These are phyloP conservation scores for Phaseolus lunatus DNA, from an alignment of 306 rosid genomes.

Conservation along the genomic window DNA sequence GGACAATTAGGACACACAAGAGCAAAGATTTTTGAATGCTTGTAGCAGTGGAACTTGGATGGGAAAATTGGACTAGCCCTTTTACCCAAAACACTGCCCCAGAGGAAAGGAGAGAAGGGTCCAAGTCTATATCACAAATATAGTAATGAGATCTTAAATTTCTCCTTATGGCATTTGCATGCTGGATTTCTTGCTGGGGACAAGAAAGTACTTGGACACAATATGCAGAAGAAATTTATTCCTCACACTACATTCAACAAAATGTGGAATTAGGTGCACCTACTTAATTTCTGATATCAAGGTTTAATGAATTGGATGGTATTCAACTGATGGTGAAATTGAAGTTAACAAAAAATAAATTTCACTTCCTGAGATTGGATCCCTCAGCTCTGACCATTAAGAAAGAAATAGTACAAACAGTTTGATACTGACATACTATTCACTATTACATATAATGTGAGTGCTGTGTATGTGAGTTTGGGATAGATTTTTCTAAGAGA, in stretches of 20 bases:
- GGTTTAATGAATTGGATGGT: not conserved
- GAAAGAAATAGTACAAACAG: conserved; percentile 1
- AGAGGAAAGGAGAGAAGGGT: conserved; percentile 37
- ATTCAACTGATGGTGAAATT: conserved; percentile 21
- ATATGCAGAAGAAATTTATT: conserved; percentile 32
- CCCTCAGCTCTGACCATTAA: not conserved
- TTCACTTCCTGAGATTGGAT: not conserved
- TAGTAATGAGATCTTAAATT: conserved; percentile 42
- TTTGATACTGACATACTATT: not conserved
- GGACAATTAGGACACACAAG: conserved; percentile 19
- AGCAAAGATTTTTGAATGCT: conserved; percentile 35
- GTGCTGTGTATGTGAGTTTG: not conserved
- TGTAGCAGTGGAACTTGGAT: conserved; percentile 3
- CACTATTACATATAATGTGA: not conserved
- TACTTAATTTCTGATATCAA: conserved; percentile 38
- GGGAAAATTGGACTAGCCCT: conserved; percentile 11
- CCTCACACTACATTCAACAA: conserved; percentile 12
- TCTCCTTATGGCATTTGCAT: conserved; percentile 46
- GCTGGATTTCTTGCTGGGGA: conserved; percentile 45
- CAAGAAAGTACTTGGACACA: conserved; percentile 49
- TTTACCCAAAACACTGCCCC: conserved; percentile 33
- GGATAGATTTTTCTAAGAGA: not conserved
- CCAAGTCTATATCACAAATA: conserved; percentile 43
- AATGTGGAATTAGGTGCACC: conserved; percentile 10
- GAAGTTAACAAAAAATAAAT: not conserved